Conservation (phyloP, 208 protist genomes). For the Trypanosoma caninum region DNA sequence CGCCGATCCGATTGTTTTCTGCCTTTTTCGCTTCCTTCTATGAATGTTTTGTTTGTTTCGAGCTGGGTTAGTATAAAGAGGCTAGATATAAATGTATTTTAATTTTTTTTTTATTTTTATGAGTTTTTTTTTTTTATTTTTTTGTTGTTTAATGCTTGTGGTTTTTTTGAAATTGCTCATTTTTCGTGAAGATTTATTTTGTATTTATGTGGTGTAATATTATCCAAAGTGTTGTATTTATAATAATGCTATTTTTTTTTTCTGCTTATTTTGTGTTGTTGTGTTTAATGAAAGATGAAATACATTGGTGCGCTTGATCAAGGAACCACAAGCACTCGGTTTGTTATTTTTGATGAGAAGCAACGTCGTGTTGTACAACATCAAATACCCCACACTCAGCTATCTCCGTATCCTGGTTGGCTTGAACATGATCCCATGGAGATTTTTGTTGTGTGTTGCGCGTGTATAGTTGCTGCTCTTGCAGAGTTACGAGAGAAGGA, state of each 20-base stretch:
- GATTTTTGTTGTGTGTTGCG: constrained; percentile 78
- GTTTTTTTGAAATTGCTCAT: constrained; percentile 5
- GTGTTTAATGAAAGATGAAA: constrained; percentile 33
- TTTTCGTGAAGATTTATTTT: constrained; percentile 5
- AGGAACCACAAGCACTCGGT: constrained; percentile 93
- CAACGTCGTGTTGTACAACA: constrained; percentile 52
- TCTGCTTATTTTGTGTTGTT: constrained; percentile 9
- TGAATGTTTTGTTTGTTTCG: constrained; percentile 12
- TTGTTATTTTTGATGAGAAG: constrained; percentile 91
- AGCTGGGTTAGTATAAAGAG: constrained; percentile 40
- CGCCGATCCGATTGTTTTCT: no score
- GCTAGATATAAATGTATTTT: constrained; percentile 25
- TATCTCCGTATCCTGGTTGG: constrained; percentile 91
- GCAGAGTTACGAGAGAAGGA: constrained; percentile 39
- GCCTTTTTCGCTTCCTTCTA: constrained; percentile 41
- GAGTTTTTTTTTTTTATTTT: constrained; percentile 9
- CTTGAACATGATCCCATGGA: constrained; percentile 95
- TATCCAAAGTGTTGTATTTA: no score
- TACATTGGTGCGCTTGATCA: constrained; percentile 92
- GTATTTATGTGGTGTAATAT: constrained; percentile 1
- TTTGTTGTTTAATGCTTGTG: no score
- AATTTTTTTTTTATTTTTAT: neutral
- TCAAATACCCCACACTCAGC: constrained; percentile 81
- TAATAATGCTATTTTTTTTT: constrained; percentile 13
- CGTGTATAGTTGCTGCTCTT: constrained; percentile 73